Percentiles rank a stretch among this genome's conserved stretches.
Conservation (phyloP, 1,284 basidiomycete species). For the Sporisorium iseilematis-ciliati region DNA sequence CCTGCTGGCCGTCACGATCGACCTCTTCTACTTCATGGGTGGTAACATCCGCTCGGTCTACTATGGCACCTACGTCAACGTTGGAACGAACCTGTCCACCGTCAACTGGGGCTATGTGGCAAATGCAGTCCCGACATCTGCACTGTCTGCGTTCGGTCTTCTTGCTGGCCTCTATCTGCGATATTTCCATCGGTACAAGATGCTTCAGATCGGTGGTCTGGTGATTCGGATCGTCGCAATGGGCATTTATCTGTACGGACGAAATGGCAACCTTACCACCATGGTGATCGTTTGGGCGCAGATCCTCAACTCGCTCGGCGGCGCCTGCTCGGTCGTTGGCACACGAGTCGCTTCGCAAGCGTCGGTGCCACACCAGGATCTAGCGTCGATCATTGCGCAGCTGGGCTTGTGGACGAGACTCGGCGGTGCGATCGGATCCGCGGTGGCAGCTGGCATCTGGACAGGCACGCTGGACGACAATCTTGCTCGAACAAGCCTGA, state of each 20-base stretch:
- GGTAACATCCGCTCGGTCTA: conserved; percentile 69
- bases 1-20: conserved; percentile 64
- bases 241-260: conserved; percentile 32
- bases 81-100: conserved; percentile 60
- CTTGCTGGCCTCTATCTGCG: conserved; percentile 71
- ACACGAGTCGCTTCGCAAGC: conserved; percentile 70
- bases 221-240: conserved; percentile 34
- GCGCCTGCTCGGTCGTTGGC: conserved; percentile 66
- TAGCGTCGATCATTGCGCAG: conserved; percentile 70
- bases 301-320: conserved; percentile 67
- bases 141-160: conserved; percentile 59
- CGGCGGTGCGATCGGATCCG: conserved; percentile 70
- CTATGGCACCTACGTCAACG: conserved; percentile 70
- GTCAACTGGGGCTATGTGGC: conserved; percentile 7
- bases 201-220: conserved; percentile 44
- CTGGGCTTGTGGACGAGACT: conserved; percentile 70
- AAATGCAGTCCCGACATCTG: conserved; percentile 10
- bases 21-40: conserved; percentile 70
- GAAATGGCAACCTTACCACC: conserved; percentile 24
- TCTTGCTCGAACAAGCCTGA: conserved; percentile 71
- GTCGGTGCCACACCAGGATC: conserved; percentile 70
- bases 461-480: conserved; percentile 55
- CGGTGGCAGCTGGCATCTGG: conserved; percentile 69
- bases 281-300: conserved; percentile 26
- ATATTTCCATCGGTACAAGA: conserved; percentile 72